Evolutionary conservation across 805 yeast species (phyloP), one percentile per base, ranked within the genome.

Genomic region (Monosporozyma siamensis): DNA sequence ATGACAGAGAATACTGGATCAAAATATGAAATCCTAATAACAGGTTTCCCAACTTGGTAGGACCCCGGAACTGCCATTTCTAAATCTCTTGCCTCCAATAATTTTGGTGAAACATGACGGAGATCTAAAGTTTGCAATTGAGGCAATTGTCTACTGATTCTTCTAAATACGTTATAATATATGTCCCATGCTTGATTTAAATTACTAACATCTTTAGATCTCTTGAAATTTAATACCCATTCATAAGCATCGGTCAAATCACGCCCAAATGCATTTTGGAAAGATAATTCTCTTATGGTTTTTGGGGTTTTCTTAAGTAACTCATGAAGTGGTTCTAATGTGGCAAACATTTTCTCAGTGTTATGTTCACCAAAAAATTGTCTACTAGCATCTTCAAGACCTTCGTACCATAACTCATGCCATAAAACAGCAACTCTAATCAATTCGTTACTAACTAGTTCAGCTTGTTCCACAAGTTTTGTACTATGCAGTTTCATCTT

Each of bases 401-500:
- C 97, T 64, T 90, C 97, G 53, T 88, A 89, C 98, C 99, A 92
- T 59, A 83, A 82, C 56, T 92, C 99, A 55, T 88, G 95, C 97
- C 98, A 89, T 46, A 92, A 65, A 4, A 90, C 96, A 1, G 97
- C 96, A 14, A 88, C 95, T 50, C 97, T 71, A 48, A 92, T 89
- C 44, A 92, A 74, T 56, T 92, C 98, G 50, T 80, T 80, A 65
- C 95, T 84, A n/a, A 92, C 97, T 43, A 89, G 62, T 52, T 88
- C 96, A 0, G 97, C 89, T 58, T 92, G 97, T 48, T 82, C 87
- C 22, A 92, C 96, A 46, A 92, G 67, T 0, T 69, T 65, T 0
- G 97, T 75, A 34, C 95, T 84, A 53, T 92, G 97, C 3, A 81
- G 72, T 50, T 95, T 71, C 95, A 92, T 86, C 58, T 86, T 87